Base-by-base conservation (phyloP, 768 basidiomycete genomes). In the Roridomyces roridus region DNA sequence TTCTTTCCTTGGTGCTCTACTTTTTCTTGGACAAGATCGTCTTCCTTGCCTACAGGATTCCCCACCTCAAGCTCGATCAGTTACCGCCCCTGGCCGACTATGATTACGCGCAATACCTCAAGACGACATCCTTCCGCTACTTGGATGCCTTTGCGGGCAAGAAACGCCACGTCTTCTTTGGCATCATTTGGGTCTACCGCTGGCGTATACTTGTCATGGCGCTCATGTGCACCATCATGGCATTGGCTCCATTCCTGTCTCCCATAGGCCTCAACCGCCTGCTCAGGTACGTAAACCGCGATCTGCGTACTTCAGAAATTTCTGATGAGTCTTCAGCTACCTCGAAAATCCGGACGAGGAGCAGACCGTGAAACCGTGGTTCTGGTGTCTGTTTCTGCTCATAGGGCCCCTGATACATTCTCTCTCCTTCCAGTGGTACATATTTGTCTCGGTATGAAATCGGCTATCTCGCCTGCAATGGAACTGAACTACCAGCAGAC, bases 51-150 rank as follows among this genome's bases (percentile, higher is more conserved):
- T 76, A 76, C 58, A 67, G 73, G 17, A 64, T 78, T n/a, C 62
- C 77, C 4, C 83, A 83, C 62, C 65, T 86, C 4, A 62, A 75
- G 1, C 69, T 71, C 35, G 84, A 87, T 36, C 67, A 86, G 47
- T 72, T 87, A 39, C 87, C 86, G 10, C 85, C 84, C 4, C 80
- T 89, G 69, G 80, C 81, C 4, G 85, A 87, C 57, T 81, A 84
- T 47, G 87, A 89, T 51, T 47, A 51, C 43, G 61, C 67, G 4
- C 44, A 62, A 14, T 14, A 67, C 56, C 36, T 72, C n/a, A 67
- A 64, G 11, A 65, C 50, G 18, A 65, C 47, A 17, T 62, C 60
- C 42, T 76, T 76, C 51, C 68, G 66, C 45, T 26, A 48, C 35
- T 20, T 58, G 44, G 57, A 58, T 14, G n/a, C 37, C 7, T 52